Percentiles rank a stretch among this genome's conserved stretches.
phyloP scores from a whole-genome alignment of 805 yeast species.

The Lipomyces oligophaga region DNA sequence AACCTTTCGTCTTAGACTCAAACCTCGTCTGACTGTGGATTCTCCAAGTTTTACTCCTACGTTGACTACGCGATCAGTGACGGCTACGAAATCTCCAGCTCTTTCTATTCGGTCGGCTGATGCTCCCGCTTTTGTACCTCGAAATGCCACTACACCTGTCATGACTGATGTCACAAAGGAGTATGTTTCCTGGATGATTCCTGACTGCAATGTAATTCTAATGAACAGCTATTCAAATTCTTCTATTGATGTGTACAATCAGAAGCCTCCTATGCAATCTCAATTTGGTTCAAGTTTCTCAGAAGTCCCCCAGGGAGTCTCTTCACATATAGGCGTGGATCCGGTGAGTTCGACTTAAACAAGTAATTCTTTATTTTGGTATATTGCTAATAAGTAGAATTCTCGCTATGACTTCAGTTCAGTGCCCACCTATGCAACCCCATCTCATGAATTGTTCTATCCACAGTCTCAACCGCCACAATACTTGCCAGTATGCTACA shows the following conservation, averaged over 20 bases:
- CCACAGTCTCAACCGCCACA: conserved; percentile 34
- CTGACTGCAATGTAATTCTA: not conserved
- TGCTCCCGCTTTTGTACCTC: conserved; percentile 37
- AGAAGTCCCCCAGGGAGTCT: too few relatives aligned
- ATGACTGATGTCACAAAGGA: conserved; percentile 2
- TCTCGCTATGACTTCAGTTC: conserved; percentile 16
- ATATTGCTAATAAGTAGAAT: too few relatives aligned
- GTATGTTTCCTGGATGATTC: not conserved
- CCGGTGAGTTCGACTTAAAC: conserved; percentile 1
- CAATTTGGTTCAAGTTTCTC: too few relatives aligned
- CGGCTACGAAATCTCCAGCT: conserved; percentile 7
- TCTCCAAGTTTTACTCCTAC: conserved; percentile 55
- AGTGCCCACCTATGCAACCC: conserved; percentile 6
- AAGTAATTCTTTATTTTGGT: too few relatives aligned
- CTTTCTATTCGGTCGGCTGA: conserved; percentile 16
- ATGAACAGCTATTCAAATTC: conserved; percentile 3
- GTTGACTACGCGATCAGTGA: conserved; percentile 7
- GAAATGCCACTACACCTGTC: conserved; percentile 28
- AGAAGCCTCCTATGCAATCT: conserved; percentile 1
- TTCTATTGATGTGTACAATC: conserved; percentile 9
- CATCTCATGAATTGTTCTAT: conserved; percentile 24
- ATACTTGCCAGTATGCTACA: conserved; percentile 25
- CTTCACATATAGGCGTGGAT: conserved; percentile 9
- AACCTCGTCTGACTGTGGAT: conserved; percentile 52
- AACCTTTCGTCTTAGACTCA: too few relatives aligned